Evolutionary conservation across 2,329 filamentous ascomycete genomes (phyloP), one percentile per base, ranked within the genome.

Genomic region (Calonectria fujianensis): DNA sequence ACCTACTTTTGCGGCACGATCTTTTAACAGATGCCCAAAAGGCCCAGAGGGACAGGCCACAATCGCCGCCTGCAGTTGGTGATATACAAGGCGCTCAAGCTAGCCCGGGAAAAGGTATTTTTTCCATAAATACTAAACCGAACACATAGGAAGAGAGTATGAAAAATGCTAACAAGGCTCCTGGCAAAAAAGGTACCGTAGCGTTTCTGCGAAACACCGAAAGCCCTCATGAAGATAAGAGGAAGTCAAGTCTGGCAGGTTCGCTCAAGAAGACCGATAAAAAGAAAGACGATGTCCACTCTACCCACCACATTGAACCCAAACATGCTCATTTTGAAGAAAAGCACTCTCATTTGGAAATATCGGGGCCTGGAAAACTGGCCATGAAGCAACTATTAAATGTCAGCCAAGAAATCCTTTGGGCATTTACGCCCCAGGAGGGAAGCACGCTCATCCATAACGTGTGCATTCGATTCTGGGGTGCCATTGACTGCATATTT

Each of bases 391-490:
- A 57, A 37, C 45, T 66, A 1, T 35, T 66, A 2, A 31, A 52
- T 10, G 45, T 66, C 10, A 66, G 63, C 13, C 41, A 66, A 18
- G 45, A 76, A 20, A 70, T 74, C 41, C 31, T 74, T 14, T 32
- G 39, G 32, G 65, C 72, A 11, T 74, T 69, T n/a, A 45, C 69
- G 18, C 74, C 74, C 7, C 41, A 52, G 2, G 24, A 66, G 5
- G 70, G 75, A 32, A 71, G 61, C 63, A 45, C 68, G 6, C 35
- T 71, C 18, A 75, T 39, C 7, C 70, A 76, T 31, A 68, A 68
- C 24, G 63, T 75, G 72, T 81, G 63, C 59, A 67, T 69, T 27
- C 76, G 73, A 6, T 79, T 77, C 63, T 79, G 77, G 77, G 76
- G 77, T 10, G 70, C 76, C 14, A 61, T 79, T 4, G 77, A 78